Conservation (phyloP, 768 basidiomycete genomes). For the Serpula lacrymans region DNA sequence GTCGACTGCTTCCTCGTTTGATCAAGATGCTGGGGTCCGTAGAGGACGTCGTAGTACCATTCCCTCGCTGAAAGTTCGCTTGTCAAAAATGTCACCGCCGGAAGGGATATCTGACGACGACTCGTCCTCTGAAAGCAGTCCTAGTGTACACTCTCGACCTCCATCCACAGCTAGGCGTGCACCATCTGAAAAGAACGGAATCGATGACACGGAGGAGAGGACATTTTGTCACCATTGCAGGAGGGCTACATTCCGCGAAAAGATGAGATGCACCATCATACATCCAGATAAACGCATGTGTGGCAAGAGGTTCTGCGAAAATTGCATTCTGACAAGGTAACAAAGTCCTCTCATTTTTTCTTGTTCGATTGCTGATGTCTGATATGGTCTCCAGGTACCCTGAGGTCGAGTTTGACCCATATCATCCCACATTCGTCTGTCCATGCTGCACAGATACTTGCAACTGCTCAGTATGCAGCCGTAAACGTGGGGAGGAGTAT, state of each 20-base stretch:
- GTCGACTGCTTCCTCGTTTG: too few relatives aligned
- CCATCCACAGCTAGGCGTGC: too few relatives aligned
- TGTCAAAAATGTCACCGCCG: neutral
- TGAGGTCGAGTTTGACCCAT: slow-evolving; percentile 32
- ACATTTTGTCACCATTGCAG: slow-evolving; percentile 38
- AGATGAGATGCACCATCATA: slow-evolving; percentile 33
- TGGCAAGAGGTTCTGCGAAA: slow-evolving; percentile 31
- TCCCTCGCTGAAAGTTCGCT: neutral
- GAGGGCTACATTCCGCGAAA: slow-evolving; percentile 19
- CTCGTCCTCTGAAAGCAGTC: too few relatives aligned
- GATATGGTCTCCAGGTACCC: slow-evolving; percentile 30
- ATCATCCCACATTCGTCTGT: slow-evolving; percentile 34
- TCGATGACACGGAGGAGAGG: neutral
- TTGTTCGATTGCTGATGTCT: neutral
- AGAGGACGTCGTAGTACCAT: neutral
- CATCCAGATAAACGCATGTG: slow-evolving; percentile 18
- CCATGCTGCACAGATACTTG: slow-evolving; percentile 44
- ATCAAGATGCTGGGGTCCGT: too few relatives aligned
- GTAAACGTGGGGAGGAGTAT: slow-evolving; percentile 45
- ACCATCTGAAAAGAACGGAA: neutral
- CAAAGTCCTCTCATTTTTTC: slow-evolving; percentile 3
- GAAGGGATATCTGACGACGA: too few relatives aligned
- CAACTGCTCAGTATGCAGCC: slow-evolving; percentile 45
- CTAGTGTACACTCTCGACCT: too few relatives aligned
- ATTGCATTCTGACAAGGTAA: slow-evolving; percentile 32